These are phyloP conservation scores for Jackrogersella minutella DNA, from an alignment of 495 filamentous ascomycete species.

Conservation along the genomic window DNA sequence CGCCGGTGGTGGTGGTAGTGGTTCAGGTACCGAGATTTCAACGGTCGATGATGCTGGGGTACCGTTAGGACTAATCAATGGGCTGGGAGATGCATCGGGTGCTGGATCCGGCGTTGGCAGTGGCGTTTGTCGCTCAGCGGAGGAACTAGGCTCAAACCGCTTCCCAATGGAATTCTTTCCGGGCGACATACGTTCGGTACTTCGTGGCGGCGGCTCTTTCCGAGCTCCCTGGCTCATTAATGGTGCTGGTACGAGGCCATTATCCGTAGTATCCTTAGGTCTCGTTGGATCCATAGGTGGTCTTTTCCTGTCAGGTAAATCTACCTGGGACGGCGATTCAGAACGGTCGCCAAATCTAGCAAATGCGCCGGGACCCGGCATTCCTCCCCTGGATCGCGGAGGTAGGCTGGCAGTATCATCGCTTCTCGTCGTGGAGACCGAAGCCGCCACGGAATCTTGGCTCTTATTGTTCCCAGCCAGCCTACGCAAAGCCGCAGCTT, in stretches of 20 bases:
- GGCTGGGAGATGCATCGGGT: constrained; percentile 13
- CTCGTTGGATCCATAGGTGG: constrained; percentile 62
- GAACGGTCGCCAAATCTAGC: constrained; percentile 49
- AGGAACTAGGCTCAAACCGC: constrained; percentile 25
- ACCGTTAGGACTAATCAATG: constrained; percentile 33
- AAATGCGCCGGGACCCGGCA: constrained; percentile 47
- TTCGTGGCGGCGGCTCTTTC: constrained; percentile 57
- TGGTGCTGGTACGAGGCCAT: constrained; percentile 61
- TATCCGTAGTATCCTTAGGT: constrained; percentile 49
- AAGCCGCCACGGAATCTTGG: constrained; percentile 62
- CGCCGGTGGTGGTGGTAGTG: constrained; percentile 33
- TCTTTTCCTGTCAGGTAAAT: constrained; percentile 60
- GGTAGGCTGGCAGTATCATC: constrained; percentile 58
- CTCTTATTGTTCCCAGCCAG: constrained; percentile 61
- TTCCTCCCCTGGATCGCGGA: constrained; percentile 58
- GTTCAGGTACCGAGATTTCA: constrained; percentile 33
- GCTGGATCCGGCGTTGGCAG: constrained; percentile 13
- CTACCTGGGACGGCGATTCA: constrained; percentile 50
- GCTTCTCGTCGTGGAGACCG: constrained; percentile 51
- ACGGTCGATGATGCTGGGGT: constrained; percentile 26
- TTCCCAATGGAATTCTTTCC: constrained; percentile 47
- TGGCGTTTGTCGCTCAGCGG: constrained; percentile 16
- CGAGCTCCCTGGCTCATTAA: constrained; percentile 59
- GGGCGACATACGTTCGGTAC: constrained; percentile 52
- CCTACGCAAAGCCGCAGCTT: constrained; percentile 53